Percentiles rank a stretch among this genome's conserved stretches.
Conservation (phyloP, 768 basidiomycete genomes). For the Rhizopogon vesiculosus region DNA sequence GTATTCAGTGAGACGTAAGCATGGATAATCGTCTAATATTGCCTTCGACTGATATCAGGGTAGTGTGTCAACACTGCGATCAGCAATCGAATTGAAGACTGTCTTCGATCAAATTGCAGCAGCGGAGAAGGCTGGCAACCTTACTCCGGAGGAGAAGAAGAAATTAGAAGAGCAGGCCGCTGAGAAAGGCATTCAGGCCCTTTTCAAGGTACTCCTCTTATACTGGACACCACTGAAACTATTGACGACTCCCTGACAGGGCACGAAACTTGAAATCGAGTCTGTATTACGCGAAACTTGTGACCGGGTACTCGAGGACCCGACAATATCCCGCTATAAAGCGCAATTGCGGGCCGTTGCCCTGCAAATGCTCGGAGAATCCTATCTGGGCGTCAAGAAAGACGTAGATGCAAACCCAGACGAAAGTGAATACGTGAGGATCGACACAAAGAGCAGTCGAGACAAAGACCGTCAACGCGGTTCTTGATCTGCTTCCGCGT, state of each 20-base stretch:
- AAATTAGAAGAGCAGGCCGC: conserved; percentile 89
- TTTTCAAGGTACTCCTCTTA: conserved; percentile 66
- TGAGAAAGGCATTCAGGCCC: conserved; percentile 85
- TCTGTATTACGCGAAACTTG: conserved; percentile 87
- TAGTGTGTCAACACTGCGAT: conserved; percentile 70
- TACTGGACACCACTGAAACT: neutral
- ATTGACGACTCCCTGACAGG: conserved; percentile 38
- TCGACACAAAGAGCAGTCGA: conserved; percentile 71
- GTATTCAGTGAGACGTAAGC: conserved; percentile 89
- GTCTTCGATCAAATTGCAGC: conserved; percentile 92
- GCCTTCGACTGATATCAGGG: conserved; percentile 30
- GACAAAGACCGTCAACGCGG: conserved; percentile 31
- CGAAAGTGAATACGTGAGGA: conserved; percentile 77
- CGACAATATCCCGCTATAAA: conserved; percentile 47
- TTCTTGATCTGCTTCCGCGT: conserved; percentile 4
- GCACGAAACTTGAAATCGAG: conserved; percentile 88
- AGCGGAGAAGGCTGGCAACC: conserved; percentile 79
- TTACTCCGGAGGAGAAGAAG: conserved; percentile 73
- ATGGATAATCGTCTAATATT: neutral
- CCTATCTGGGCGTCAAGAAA: conserved; percentile 67
- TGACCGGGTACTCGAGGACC: conserved; percentile 69
- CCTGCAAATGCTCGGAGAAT: conserved; percentile 80
- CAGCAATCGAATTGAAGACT: conserved; percentile 83
- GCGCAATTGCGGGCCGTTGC: conserved; percentile 73
- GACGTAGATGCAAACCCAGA: conserved; percentile 43